phyloP scores from a whole-genome alignment of 768 basidiomycete genomes.

The Auricularia sp. region DNA sequence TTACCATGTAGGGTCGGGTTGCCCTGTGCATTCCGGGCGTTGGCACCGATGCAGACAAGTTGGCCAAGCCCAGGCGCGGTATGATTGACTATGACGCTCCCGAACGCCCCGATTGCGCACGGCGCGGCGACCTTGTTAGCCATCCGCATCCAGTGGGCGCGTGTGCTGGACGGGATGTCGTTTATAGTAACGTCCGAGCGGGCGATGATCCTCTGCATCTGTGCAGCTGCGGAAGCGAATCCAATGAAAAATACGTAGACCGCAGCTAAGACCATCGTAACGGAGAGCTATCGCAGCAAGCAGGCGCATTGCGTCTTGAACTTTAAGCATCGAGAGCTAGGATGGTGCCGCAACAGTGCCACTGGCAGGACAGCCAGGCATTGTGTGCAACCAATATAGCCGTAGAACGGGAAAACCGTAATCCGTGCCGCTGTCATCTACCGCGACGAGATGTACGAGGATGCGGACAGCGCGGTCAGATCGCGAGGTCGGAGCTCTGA shows the following conservation, averaged over 20 bases:
- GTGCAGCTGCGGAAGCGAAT: not conserved
- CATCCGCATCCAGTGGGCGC: not conserved
- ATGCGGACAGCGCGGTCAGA: too few relatives aligned
- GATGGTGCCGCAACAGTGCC: too few relatives aligned
- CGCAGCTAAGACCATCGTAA: not conserved
- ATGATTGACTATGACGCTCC: not conserved
- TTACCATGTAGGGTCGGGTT: not conserved
- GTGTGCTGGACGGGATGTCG: constrained; percentile 1
- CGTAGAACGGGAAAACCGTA: too few relatives aligned
- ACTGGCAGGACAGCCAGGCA: too few relatives aligned
- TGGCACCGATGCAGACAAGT: not conserved
- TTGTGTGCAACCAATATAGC: too few relatives aligned
- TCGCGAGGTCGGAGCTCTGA: too few relatives aligned
- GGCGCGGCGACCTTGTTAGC: not conserved
- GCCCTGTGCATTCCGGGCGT: not conserved
- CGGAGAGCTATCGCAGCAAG: too few relatives aligned
- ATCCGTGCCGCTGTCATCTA: too few relatives aligned
- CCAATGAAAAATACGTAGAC: not conserved
- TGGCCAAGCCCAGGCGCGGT: not conserved
- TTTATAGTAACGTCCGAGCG: not conserved
- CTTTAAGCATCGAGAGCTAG: too few relatives aligned
- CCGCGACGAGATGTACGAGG: too few relatives aligned
- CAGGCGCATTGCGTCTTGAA: too few relatives aligned
- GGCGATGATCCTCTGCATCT: not conserved
- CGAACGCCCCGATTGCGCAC: not conserved